Evolutionary conservation across 768 basidiomycete species (phyloP), one percentile per base, ranked within the genome.

Genomic region (Vishniacozyma victoriae): DNA sequence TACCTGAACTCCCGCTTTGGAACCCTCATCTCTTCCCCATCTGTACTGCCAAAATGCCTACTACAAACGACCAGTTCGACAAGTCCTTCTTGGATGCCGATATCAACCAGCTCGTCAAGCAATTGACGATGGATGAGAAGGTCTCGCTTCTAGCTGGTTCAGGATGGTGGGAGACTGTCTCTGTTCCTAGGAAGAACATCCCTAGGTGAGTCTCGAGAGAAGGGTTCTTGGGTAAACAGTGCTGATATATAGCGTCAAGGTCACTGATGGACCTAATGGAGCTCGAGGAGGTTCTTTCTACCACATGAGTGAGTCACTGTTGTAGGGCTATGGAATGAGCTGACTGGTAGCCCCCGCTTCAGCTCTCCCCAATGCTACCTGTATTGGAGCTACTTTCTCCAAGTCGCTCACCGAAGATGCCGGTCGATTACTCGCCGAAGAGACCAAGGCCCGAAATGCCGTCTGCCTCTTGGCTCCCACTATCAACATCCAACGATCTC

Each of bases 231-330:
- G n/a, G n/a, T n/a, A 11, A 33, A 11, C 9, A 11, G n/a, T 33
- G 11, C n/a, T 33, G 29, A 33, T n/a, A n/a, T 33, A 9, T 16
- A 55, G 49, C 3, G 39, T 53, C 24, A 47, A 83, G 20, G 83
- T 86, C 78, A 82, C 81, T 61, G 82, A 84, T 71, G 83, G 82
- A 5, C 82, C 83, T 23, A 83, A 83, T 79, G 84, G 84, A 35
- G 82, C 84, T 24, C 75, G 83, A 61, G 84, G 84, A 20, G 53
- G 45, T 7, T 48, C 39, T 5, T 64, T 67, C 59, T 67, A 48
- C 44, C 46, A 67, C 18, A 67, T 64, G 65, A 54, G 63, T 65
- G 52, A 55, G 63, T 60, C 1, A 9, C 9, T 33, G 9, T n/a
- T 33, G 9, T 33, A 9, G 9, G 29, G 3, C 16, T 80, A 18